Percentiles rank a stretch among this genome's conserved stretches.
Conservation (phyloP, 2,329 filamentous ascomycete species). For the Hortaea sp. region DNA sequence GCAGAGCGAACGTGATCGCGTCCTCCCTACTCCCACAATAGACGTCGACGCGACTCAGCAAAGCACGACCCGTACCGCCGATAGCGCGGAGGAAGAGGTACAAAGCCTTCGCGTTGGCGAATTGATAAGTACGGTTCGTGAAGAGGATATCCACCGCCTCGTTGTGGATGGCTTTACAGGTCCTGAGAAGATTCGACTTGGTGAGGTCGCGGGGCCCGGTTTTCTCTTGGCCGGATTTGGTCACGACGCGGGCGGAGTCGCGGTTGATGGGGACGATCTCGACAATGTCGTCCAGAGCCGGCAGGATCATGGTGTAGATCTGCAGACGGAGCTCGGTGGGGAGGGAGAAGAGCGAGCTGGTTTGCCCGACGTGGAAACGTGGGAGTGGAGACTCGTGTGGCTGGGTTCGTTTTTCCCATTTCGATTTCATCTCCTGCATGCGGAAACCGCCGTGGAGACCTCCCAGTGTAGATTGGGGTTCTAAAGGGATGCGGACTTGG, state of each 20-base stretch:
- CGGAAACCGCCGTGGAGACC: slow-evolving; percentile 4
- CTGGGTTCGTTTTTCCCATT: slow-evolving; percentile 5
- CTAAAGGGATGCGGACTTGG: slow-evolving; percentile 18
- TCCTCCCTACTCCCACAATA: slow-evolving; percentile 19
- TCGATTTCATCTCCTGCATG: slow-evolving; percentile 8
- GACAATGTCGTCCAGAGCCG: slow-evolving; percentile 11
- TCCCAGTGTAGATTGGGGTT: slow-evolving; percentile 8
- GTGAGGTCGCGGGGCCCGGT: slow-evolving; percentile 28
- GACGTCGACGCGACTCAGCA: slow-evolving; percentile 16
- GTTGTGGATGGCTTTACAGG: slow-evolving; percentile 31
- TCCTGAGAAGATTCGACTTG: slow-evolving; percentile 31
- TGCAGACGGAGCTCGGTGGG: slow-evolving; percentile 53
- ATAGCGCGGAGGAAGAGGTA: slow-evolving; percentile 31
- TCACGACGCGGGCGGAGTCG: slow-evolving; percentile 19
- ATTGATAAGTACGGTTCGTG: slow-evolving; percentile 34
- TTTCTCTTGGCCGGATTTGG: slow-evolving; percentile 13
- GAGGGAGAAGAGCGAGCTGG: slow-evolving; percentile 33
- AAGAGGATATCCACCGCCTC: slow-evolving; percentile 40
- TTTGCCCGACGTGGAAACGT: not conserved
- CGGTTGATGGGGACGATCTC: slow-evolving; percentile 15
- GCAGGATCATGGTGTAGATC: slow-evolving; percentile 38
- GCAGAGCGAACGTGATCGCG: slow-evolving; percentile 20
- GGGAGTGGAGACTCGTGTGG: not conserved
- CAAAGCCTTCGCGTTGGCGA: slow-evolving; percentile 34
- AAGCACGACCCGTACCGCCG: slow-evolving; percentile 15